Evolutionary conservation across 192 early-diverging fungal genomes (phyloP), one percentile per base, ranked within the genome.

Genomic region (Backusella tuberculispora): DNA sequence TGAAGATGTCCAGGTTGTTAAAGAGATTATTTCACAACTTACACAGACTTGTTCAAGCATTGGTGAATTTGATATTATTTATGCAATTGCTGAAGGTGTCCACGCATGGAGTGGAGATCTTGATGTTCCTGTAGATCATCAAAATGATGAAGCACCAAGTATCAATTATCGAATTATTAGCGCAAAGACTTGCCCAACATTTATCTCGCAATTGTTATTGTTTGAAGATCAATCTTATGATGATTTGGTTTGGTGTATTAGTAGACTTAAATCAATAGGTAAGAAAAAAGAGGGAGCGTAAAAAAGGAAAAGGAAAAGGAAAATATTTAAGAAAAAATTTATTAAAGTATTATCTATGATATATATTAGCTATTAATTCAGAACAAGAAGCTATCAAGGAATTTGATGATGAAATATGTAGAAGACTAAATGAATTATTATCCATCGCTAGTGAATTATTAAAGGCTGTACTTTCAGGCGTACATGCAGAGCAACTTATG

Each of bases 211-310:
- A 13, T 63, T 87, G 7, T 60, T 89, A n/a, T 65, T 71, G 9
- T 83, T 86, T 24, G 69, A 84, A 9, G 85, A 87, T 12, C 73
- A 75, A 34, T 78, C 80, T 8, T 74, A 78, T 47, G 86, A 86
- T 37, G 81, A 83, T 40, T 75, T 89, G 34, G 83, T 85, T 19
- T 87, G 88, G 88, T 81, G 82, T 14, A 67, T 87, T 3, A 46
- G 47, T 19, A 78, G 79, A 65, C 76, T 88, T 12, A 67, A 78
- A 74, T 71, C 24, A 5, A 15, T 24, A 26, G 67, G 67, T 69
- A 46, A 47, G 4, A 8, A 4, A n/a, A 0, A 38, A 65, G 6
- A 37, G n/a, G n/a, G n/a, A n/a, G n/a, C n/a, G n/a, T n/a, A 34
- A 37, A 14, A 53, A 53, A 53, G 0, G 29, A 8, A 63, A 21